Evolutionary conservation across 768 basidiomycete species (phyloP).

Genomic region (Serendipita sp.): DNA sequence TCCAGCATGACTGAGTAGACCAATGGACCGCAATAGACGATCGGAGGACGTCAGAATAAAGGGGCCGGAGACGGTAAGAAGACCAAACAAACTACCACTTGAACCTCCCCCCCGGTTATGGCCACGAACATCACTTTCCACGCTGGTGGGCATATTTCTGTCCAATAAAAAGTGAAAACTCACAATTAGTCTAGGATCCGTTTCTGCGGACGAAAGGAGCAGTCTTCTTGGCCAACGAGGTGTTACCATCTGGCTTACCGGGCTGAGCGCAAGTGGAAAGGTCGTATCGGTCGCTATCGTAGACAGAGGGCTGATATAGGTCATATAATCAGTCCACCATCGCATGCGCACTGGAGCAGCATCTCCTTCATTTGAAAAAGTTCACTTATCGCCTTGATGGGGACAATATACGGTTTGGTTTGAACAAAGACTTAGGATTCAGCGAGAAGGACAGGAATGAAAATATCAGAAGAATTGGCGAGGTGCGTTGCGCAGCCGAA

Average conservation of each 20-base stretch:
- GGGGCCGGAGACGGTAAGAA: too few relatives aligned
- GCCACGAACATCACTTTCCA: conserved; percentile 46
- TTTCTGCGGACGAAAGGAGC: conserved; percentile 49
- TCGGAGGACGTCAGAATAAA: background rate
- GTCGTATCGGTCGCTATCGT: conserved; percentile 22
- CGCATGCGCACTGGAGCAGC: conserved; percentile 91
- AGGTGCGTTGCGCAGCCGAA: conserved; percentile 35
- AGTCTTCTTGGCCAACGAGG: conserved; percentile 62
- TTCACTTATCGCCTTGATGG: conserved; percentile 90
- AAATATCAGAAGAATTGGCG: conserved; percentile 93
- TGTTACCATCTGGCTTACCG: conserved; percentile 91
- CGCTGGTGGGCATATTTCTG: conserved; percentile 27
- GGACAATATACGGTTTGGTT: conserved; percentile 86
- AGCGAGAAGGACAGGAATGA: conserved; percentile 82
- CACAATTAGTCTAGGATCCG: conserved; percentile 39
- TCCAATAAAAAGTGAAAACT: background rate
- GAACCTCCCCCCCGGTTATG: conserved; percentile 14
- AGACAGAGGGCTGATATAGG: background rate
- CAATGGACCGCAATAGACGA: background rate
- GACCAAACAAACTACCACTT: conserved; percentile 5
- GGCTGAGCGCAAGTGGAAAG: conserved; percentile 90
- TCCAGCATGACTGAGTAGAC: background rate
- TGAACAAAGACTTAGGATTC: conserved; percentile 94
- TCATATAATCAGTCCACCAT: conserved; percentile 62
- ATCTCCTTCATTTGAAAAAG: conserved; percentile 70